These are phyloP conservation scores for Primulina eburnea DNA, from an alignment of 257 asterid species.

Conservation along the genomic window DNA sequence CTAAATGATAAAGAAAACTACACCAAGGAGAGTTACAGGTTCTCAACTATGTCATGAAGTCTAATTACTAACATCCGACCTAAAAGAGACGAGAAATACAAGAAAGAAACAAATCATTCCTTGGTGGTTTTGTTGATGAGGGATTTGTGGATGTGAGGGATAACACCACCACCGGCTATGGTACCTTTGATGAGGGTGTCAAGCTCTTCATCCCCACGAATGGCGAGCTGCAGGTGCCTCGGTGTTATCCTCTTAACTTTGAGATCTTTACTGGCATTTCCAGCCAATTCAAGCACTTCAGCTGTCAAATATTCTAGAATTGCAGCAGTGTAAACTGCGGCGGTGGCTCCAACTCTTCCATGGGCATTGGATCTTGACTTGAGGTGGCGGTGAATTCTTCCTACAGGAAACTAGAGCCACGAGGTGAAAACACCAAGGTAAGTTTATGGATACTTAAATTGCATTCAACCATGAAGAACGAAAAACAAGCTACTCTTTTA, in stretches of 20 bases:
- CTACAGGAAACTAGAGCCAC: conserved; percentile 76
- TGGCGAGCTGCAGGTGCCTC: conserved; percentile 85
- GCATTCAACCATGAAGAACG: not conserved
- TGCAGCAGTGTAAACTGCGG: conserved; percentile 93
- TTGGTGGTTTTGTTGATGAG: conserved; percentile 97
- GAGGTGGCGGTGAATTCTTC: conserved; percentile 91
- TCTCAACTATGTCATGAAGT: conserved; percentile 13
- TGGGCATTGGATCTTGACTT: conserved; percentile 80
- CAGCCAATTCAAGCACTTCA: conserved; percentile 93
- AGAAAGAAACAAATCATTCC: conserved; percentile 42
- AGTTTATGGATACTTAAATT: not conserved
- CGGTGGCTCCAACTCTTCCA: conserved; percentile 94
- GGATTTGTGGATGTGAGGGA: conserved; percentile 97
- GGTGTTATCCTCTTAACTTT: conserved; percentile 97
- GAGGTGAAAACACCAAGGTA: not conserved
- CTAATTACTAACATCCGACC: conserved; percentile 26
- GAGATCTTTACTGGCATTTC: conserved; percentile 93
- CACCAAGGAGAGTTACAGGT: conserved; percentile 18
- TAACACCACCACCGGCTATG: conserved; percentile 97
- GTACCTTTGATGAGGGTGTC: conserved; percentile 95
- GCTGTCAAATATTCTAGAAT: conserved; percentile 89
- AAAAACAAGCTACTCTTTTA: too few relatives aligned
- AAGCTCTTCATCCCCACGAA: conserved; percentile 95
- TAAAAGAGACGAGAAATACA: conserved; percentile 22
- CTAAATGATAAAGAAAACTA: conserved; percentile 16